Base-by-base conservation (phyloP, 495 filamentous ascomycete genomes). In the Trichoderma orchidacearum region DNA sequence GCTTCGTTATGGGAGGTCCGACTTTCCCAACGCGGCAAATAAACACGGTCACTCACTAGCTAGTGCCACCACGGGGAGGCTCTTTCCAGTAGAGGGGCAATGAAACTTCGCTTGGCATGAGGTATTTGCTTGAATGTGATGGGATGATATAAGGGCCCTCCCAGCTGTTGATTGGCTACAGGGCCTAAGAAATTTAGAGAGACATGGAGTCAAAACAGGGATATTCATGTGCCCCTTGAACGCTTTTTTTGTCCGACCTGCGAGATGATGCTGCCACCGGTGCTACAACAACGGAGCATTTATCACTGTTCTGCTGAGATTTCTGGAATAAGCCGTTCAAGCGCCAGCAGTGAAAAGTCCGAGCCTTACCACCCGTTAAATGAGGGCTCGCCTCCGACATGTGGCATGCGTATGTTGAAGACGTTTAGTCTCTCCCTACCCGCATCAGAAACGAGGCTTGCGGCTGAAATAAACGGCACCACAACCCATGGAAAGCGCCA, bases 1-100 rank as follows among this genome's bases (percentile, higher is more conserved):
- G 21, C 41, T n/a, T 48, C 21, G 41, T 23, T 13, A 15, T 48
- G 18, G 21, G 27, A 25, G 9, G 41, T 23, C 41, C 41, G 41
- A 48, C 41, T 48, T 48, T 48, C 41, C 41, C 23, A 48, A 48
- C 41, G 41, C 41, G 41, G 41, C 41, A 48, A 48, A 48, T 48
- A 27, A 9, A 18, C 41, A 48, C 21, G 21, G 21, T 23, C 18
- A 48, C 41, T 23, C 18, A 48, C 41, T 48, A 48, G 21, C 41
- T 25, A 23, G 41, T 18, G 41, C n/a, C 18, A 23, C 41, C 3
- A 48, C 27, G 18, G 21, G 36, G 36, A 48, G 41, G 18, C 9
- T 48, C 41, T 48, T 25, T 27, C n/a, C 36, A 17, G 21, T 41
- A 36, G 34, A 48, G 41, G 41, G 21, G 41, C 18, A 17, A 25